Evolutionary conservation across 1,139 yeast genomes (phyloP).

Genomic region (Suhomyces bolitotheri): DNA sequence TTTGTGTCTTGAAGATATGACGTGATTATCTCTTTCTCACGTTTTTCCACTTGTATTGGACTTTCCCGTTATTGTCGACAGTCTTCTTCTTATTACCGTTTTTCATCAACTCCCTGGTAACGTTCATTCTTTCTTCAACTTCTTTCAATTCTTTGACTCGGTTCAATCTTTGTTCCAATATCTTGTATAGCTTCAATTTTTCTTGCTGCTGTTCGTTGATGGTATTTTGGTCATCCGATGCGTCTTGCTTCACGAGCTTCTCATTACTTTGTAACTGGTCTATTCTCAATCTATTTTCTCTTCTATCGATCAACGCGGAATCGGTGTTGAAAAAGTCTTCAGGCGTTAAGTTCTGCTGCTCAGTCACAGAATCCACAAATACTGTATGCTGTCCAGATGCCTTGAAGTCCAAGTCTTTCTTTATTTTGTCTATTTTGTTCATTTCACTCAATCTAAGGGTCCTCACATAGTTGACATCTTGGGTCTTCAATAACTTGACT

Average conservation of each 20-base stretch:
- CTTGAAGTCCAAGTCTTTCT: conserved; percentile 53
- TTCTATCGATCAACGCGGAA: conserved; percentile 55
- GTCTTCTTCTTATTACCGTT: conserved; percentile 84
- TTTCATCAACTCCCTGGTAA: conserved; percentile 85
- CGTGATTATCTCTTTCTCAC: conserved; percentile 65
- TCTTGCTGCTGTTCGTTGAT: conserved; percentile 51
- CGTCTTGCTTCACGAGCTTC: conserved; percentile 27
- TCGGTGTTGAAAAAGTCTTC: conserved; percentile 72
- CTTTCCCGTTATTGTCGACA: conserved; percentile 61
- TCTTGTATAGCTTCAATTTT: conserved; percentile 58
- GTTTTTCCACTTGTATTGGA: conserved; percentile 81
- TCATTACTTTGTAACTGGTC: conserved; percentile 56
- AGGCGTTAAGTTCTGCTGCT: conserved; percentile 60
- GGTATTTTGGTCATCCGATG: conserved; percentile 30
- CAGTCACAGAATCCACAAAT: conserved; percentile 67
- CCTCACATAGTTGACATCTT: conserved; percentile 82
- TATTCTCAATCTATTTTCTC: conserved; percentile 70
- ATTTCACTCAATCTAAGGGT: conserved; percentile 72
- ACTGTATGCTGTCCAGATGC: conserved; percentile 78
- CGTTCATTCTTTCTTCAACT: conserved; percentile 71
- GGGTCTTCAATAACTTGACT: conserved; percentile 80
- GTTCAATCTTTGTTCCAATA: conserved; percentile 59
- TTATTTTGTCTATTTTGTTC: conserved; percentile 61
- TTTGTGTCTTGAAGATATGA: no score
- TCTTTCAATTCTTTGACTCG: conserved; percentile 65